These are phyloP conservation scores for Cutaneotrichosporon cavernicola DNA, from an alignment of 1,284 basidiomycete genomes.

Conservation along the genomic window DNA sequence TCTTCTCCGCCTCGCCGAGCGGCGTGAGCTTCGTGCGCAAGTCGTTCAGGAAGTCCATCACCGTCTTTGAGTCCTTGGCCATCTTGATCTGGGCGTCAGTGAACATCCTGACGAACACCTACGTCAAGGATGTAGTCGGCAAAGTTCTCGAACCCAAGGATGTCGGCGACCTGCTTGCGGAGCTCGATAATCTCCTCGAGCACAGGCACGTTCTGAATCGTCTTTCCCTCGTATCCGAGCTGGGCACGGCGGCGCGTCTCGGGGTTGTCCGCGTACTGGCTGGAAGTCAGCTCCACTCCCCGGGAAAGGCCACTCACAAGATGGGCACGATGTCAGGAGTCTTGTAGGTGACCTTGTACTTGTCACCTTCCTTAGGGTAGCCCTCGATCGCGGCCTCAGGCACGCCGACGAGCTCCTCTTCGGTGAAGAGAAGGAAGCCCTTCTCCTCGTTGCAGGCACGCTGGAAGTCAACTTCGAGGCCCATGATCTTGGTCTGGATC, in stretches of 20 bases:
- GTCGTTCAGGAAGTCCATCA: conserved; percentile 25
- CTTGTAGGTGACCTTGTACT: conserved; percentile 29
- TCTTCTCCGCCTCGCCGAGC: conserved; percentile 23
- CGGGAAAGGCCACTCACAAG: conserved; percentile 10
- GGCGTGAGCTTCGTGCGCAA: conserved; percentile 25
- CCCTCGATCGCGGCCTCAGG: conserved; percentile 22
- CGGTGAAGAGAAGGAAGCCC: conserved; percentile 25
- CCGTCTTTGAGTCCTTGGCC: conserved; percentile 28
- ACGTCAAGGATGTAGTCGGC: conserved; percentile 29
- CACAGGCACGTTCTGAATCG: conserved; percentile 22
- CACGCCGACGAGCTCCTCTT: conserved; percentile 26
- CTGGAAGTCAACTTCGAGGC: conserved; percentile 28
- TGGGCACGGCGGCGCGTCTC: conserved; percentile 24
- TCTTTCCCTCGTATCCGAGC: conserved; percentile 25
- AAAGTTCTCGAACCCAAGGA: conserved; percentile 24
- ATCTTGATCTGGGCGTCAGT: conserved; percentile 24
- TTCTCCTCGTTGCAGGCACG: conserved; percentile 27
- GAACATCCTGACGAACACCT: background rate
- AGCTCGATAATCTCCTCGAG: conserved; percentile 26
- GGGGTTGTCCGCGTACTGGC: conserved; percentile 26
- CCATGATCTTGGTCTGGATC: conserved; percentile 25
- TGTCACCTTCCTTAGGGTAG: conserved; percentile 23
- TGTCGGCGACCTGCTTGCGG: conserved; percentile 24
- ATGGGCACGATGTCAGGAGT: conserved; percentile 26
- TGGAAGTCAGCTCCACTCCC: conserved; percentile 4